Conservation (phyloP, 805 yeast genomes). For the Metschnikowia lochheadii region DNA sequence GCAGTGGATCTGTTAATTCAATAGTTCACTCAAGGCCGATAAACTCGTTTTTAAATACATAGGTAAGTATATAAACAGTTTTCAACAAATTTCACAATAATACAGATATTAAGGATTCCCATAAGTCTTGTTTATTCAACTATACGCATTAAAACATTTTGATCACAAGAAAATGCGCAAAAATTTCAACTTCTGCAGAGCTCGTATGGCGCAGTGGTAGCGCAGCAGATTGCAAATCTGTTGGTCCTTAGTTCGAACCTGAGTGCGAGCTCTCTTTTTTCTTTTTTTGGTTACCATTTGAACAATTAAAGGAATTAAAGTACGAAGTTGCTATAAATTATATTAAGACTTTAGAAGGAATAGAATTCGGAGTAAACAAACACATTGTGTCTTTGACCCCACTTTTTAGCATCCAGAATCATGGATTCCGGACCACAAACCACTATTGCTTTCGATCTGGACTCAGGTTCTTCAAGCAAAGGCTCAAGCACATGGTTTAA, state of each 20-base stretch:
- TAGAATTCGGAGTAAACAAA: conserved; percentile 39
- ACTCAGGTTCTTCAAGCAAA: conserved; percentile 25
- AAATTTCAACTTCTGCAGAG: conserved; percentile 18
- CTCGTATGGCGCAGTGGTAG: conserved; percentile 96
- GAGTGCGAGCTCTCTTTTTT: conserved; percentile 67
- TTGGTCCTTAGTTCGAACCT: conserved; percentile 97
- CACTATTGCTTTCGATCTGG: conserved; percentile 46
- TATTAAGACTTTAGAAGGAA: conserved; percentile 5
- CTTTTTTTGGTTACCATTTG: conserved; percentile 28
- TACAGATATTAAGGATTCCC: too few relatives aligned
- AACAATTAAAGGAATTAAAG: not conserved
- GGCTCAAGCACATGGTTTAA: conserved; percentile 30
- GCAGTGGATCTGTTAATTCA: too few relatives aligned
- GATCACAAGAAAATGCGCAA: not conserved
- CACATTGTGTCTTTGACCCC: conserved; percentile 35
- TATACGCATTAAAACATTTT: too few relatives aligned
- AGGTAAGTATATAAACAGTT: too few relatives aligned
- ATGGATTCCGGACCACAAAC: conserved; percentile 56
- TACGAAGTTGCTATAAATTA: not conserved
- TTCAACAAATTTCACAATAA: too few relatives aligned
- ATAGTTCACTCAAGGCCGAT: too few relatives aligned
- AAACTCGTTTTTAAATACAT: too few relatives aligned
- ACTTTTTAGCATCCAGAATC: conserved; percentile 34
- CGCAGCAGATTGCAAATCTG: conserved; percentile 99
- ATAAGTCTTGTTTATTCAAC: too few relatives aligned